phyloP scores from a whole-genome alignment of 306 rosid species.

The Mimosa pudica region DNA sequence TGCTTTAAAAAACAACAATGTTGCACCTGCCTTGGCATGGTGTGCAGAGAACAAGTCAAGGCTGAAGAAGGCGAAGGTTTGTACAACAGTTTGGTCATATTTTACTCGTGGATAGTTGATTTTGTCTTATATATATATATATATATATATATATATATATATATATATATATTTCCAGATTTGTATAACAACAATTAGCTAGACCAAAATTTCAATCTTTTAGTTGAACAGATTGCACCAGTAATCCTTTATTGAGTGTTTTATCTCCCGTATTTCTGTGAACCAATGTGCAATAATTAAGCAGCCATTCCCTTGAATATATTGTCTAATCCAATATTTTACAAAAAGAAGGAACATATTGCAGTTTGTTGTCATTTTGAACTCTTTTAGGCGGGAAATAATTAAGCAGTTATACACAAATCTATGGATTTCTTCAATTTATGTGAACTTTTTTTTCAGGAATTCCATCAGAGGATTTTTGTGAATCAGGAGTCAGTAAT shows the following conservation, averaged over 20 bases:
- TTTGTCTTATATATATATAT: not conserved
- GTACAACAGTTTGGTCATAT: constrained; percentile 24
- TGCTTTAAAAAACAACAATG: constrained; percentile 85
- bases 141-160: not conserved
- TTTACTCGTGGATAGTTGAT: constrained; percentile 4
- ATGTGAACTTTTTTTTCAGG: not conserved
- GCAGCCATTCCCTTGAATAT: not conserved
- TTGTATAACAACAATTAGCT: not conserved
- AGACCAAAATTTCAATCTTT: not conserved
- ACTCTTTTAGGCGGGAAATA: not conserved
- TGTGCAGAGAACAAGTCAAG: constrained; percentile 93
- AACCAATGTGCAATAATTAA: not conserved
- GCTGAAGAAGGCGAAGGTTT: constrained; percentile 91
- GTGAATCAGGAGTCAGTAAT: not conserved
- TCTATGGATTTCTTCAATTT: not conserved
- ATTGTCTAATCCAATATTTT: not conserved
- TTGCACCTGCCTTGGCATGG: constrained; percentile 93
- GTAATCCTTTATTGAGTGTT: no score
- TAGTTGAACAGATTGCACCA: not conserved
- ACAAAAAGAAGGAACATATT: not conserved
- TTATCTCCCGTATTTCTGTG: not conserved
- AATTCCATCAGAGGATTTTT: not conserved
- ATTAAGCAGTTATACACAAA: not conserved
- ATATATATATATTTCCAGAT: not conserved
- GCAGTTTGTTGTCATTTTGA: no score